phyloP scores from a whole-genome alignment of 2,329 filamentous ascomycete genomes.

The Chaetomium globosum region DNA sequence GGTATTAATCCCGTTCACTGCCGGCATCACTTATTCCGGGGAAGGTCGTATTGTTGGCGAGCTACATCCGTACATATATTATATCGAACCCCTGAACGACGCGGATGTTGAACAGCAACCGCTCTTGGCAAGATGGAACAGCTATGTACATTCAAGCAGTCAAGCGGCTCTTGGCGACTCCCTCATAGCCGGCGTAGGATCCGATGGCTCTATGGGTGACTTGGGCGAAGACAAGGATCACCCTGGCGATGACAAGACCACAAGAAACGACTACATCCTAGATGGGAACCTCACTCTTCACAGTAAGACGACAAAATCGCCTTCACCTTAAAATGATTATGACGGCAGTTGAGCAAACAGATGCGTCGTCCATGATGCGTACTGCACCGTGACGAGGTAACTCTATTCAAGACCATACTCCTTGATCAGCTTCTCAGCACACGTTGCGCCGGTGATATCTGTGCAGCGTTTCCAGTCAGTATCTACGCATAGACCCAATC shows the following conservation, averaged over 20 bases:
- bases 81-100: background rate
- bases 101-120: background rate
- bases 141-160: background rate
- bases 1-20: constrained; percentile 15
- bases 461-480: background rate
- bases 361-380: background rate
- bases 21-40: constrained; percentile 19
- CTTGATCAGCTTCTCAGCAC: background rate
- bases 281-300: background rate
- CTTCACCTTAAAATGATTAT: background rate
- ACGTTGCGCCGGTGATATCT: background rate
- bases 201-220: too few relatives aligned
- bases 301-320: background rate
- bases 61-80: too few relatives aligned
- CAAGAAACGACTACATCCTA: background rate
- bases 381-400: background rate
- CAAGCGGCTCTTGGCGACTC: background rate
- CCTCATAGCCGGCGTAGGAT: background rate
- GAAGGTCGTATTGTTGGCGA: constrained; percentile 8
- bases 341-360: background rate
- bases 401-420: background rate
- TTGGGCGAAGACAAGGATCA: background rate
- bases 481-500: background rate
- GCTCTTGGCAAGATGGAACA: background rate
- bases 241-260: background rate